phyloP scores from a whole-genome alignment of 352 stramenopile genomes.

The Globisporangium megalacanthum region DNA sequence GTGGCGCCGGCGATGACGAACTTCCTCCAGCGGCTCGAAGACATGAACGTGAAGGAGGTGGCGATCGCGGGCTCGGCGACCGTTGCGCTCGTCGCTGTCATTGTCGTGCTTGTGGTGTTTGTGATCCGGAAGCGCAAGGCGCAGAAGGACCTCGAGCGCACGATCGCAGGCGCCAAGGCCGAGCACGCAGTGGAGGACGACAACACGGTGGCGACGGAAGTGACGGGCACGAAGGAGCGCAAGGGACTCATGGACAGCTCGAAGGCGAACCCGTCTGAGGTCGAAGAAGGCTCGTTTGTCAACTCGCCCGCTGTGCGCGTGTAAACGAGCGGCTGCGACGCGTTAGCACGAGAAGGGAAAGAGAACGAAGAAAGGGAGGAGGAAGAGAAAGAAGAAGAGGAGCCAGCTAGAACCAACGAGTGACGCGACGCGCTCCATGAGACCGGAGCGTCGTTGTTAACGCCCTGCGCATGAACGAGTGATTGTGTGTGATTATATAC shows the following conservation, averaged over 20 bases:
- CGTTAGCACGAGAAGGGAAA: neutral
- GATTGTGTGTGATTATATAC: slow-evolving; percentile 33
- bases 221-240: slow-evolving; percentile 55
- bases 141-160: slow-evolving; percentile 73
- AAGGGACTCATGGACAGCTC: slow-evolving; percentile 67
- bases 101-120: slow-evolving; percentile 67
- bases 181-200: slow-evolving; percentile 71
- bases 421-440: neutral
- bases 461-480: slow-evolving; percentile 19
- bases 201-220: slow-evolving; percentile 40
- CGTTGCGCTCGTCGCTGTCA: slow-evolving; percentile 52
- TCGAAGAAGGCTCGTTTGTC: slow-evolving; percentile 74
- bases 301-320: slow-evolving; percentile 79
- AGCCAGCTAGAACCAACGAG: neutral
- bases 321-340: slow-evolving; percentile 19
- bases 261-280: slow-evolving; percentile 57
- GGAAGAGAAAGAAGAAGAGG: too few species aligned
- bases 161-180: slow-evolving; percentile 76
- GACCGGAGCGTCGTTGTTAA: too few species aligned
- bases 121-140: slow-evolving; percentile 73
- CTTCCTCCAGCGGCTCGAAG: slow-evolving; percentile 58
- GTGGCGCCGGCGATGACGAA: slow-evolving; percentile 47
- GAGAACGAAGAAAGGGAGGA: too few species aligned
- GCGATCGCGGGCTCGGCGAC: slow-evolving; percentile 58
- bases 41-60: slow-evolving; percentile 60